phyloP scores from a whole-genome alignment of 768 basidiomycete species.

The Scleroderma citrinum region DNA sequence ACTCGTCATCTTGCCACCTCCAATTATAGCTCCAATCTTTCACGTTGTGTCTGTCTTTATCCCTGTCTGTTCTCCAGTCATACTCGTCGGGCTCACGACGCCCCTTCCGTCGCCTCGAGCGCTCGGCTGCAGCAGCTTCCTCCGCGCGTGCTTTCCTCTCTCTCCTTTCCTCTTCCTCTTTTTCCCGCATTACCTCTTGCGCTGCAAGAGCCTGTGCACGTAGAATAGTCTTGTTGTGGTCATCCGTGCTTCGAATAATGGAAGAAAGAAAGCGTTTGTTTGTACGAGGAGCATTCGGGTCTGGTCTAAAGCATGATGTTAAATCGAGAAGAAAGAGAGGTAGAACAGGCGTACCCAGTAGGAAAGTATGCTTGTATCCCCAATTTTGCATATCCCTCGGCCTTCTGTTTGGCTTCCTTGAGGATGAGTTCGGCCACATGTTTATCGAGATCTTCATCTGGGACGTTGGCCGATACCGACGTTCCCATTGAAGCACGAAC shows the following conservation, averaged over 20 bases:
- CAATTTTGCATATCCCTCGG: constrained; percentile 67
- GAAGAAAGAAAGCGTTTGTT: constrained; percentile 80
- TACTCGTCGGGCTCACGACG: constrained; percentile 24
- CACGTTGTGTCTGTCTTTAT: constrained; percentile 40
- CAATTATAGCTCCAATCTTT: constrained; percentile 41
- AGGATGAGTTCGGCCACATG: constrained; percentile 91
- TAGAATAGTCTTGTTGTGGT: constrained; percentile 86
- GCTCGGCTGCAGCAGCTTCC: constrained; percentile 69
- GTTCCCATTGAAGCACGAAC: constrained; percentile 75
- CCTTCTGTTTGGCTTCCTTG: constrained; percentile 89
- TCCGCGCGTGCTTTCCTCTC: constrained; percentile 64
- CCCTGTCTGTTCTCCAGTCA: constrained; percentile 34
- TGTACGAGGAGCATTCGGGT: constrained; percentile 68
- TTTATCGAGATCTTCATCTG: constrained; percentile 84
- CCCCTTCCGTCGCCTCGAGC: constrained; percentile 36
- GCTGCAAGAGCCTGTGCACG: constrained; percentile 68
- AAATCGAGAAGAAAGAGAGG: constrained; percentile 12
- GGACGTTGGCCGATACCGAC: constrained; percentile 49
- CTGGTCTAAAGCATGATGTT: constrained; percentile 37
- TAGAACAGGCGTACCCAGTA: constrained; percentile 37
- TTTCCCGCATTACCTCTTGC: constrained; percentile 62
- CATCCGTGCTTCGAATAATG: constrained; percentile 91
- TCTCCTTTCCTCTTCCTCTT: constrained; percentile 57
- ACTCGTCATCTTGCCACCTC: constrained; percentile 43
- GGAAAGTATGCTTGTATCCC: constrained; percentile 78